A percentile compares a stretch with the other conserved stretches of the same genome.
phyloP scores from a whole-genome alignment of 2,329 filamentous ascomycete species.

The Pezicula radicicola region DNA sequence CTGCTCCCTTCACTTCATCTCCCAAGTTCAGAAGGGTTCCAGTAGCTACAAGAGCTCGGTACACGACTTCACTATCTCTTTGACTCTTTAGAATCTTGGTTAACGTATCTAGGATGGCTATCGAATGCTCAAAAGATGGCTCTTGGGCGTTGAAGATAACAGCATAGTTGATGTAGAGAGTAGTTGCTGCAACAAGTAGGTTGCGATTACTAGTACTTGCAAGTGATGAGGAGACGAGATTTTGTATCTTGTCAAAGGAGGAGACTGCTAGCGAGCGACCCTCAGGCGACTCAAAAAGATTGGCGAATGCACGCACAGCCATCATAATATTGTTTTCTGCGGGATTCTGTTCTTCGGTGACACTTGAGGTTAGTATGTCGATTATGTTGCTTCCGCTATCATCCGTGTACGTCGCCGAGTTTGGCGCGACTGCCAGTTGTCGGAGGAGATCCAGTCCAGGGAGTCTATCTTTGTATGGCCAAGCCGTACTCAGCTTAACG shows the following conservation, averaged over 20 bases:
- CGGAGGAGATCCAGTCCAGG: slow-evolving; percentile 85
- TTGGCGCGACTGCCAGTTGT: slow-evolving; percentile 69
- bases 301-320: slow-evolving; percentile 74
- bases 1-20: slow-evolving; percentile 51
- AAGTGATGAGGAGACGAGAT: slow-evolving; percentile 56
- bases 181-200: slow-evolving; percentile 77
- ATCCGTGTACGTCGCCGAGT: slow-evolving; percentile 59
- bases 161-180: slow-evolving; percentile 79
- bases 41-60: slow-evolving; percentile 75
- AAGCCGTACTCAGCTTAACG: slow-evolving; percentile 69
- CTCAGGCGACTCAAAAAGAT: slow-evolving; percentile 73
- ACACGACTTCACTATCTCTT: slow-evolving; percentile 78
- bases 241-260: slow-evolving; percentile 47
- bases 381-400: slow-evolving; percentile 55
- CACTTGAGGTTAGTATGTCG: slow-evolving; percentile 51
- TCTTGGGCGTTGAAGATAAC: slow-evolving; percentile 58
- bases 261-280: slow-evolving; percentile 64
- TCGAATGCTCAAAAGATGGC: slow-evolving; percentile 35
- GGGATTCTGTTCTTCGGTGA: slow-evolving; percentile 55
- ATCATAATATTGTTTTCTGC: slow-evolving; percentile 86
- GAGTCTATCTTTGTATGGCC: slow-evolving; percentile 78
- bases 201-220: slow-evolving; percentile 73
- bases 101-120: slow-evolving; percentile 54
- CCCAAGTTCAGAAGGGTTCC: slow-evolving; percentile 70
- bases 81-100: slow-evolving; percentile 61